phyloP scores from a whole-genome alignment of 2,329 filamentous ascomycete genomes.

The Pseudogymnoascus sp. region DNA sequence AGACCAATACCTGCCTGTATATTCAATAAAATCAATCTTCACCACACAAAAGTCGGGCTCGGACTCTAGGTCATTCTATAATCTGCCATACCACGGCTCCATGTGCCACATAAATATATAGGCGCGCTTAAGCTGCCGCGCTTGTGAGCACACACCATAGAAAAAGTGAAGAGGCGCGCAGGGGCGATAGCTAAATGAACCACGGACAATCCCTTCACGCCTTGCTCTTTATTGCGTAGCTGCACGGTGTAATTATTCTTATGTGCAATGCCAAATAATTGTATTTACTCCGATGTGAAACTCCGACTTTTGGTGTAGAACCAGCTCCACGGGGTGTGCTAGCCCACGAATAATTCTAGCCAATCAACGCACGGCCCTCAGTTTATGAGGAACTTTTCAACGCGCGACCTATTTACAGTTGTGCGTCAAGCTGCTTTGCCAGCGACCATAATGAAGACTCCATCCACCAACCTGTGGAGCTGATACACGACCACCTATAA shows the following conservation, averaged over 20 bases:
- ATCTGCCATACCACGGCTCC: too few relatives aligned
- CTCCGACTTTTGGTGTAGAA: neutral
- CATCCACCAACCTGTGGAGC: conserved; percentile 6
- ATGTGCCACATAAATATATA: neutral
- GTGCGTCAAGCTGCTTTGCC: conserved; percentile 7
- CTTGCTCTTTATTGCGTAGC: neutral
- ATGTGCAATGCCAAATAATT: neutral
- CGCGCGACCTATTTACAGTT: conserved; percentile 3
- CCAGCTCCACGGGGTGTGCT: neutral
- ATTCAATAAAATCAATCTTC: conserved; percentile 6
- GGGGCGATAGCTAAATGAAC: neutral
- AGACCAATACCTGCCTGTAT: conserved; percentile 5
- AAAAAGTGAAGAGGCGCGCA: neutral
- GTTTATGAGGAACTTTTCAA: conserved; percentile 8
- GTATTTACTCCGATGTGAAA: neutral
- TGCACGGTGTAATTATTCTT: neutral
- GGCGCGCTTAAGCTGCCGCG: neutral
- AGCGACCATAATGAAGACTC: conserved; percentile 7
- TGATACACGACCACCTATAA: conserved; percentile 9
- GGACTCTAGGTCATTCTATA: neutral
- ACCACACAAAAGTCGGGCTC: neutral
- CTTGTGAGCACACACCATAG: neutral
- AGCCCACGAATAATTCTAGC: conserved; percentile 1
- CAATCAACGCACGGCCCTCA: conserved; percentile 7
- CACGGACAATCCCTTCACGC: neutral